Conservation (phyloP, 768 basidiomycete species). For the Rhizopogon salebrosus region DNA sequence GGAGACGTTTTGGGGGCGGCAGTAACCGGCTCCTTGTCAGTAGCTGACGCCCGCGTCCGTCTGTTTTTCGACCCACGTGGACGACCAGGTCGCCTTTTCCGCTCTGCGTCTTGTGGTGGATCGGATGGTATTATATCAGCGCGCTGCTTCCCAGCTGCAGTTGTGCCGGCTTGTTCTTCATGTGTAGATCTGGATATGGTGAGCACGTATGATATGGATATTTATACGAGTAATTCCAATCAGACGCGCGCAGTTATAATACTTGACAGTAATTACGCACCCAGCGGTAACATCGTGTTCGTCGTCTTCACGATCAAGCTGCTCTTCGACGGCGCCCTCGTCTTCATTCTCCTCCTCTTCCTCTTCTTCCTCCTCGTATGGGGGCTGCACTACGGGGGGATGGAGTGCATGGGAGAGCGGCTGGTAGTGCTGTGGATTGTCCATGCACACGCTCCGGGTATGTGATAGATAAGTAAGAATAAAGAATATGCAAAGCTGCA, state of each 20-base stretch:
- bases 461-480: conserved; percentile 2
- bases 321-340: conserved; percentile 67
- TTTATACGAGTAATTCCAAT: conserved; percentile 9
- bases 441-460: conserved; percentile 27
- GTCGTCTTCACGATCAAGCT: conserved; percentile 47
- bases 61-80: conserved; percentile 78
- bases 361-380: conserved; percentile 51
- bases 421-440: conserved; percentile 78
- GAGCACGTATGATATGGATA: conserved; percentile 1
- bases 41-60: conserved; percentile 35
- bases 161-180: conserved; percentile 11
- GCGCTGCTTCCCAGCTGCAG: conserved; percentile 15
- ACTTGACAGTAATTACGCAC: conserved; percentile 16
- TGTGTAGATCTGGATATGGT: conserved; percentile 18
- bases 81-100: conserved; percentile 72
- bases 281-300: conserved; percentile 33
- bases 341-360: conserved; percentile 70
- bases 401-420: conserved; percentile 76
- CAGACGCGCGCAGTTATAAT: conserved; percentile 1
- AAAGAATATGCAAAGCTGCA: conserved; percentile 6
- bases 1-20: conserved; percentile 24
- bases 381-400: conserved; percentile 37
- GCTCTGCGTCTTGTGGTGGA: conserved; percentile 29
- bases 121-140: conserved; percentile 22
- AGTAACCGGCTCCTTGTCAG: conserved; percentile 18